These are phyloP conservation scores for Cicer arietinum DNA, from an alignment of 306 rosid species.

Conservation along the genomic window DNA sequence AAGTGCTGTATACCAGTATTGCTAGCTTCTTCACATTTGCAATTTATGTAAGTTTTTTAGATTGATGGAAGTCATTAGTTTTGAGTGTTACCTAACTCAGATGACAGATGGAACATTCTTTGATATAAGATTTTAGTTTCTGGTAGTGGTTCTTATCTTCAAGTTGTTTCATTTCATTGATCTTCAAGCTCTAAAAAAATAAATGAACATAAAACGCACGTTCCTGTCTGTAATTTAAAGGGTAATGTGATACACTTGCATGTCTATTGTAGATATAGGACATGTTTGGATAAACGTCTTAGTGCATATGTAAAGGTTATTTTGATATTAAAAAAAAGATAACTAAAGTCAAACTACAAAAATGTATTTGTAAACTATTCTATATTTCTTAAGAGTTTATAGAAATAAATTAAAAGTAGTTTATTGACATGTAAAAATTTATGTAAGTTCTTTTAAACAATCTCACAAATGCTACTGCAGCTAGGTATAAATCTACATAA, in stretches of 20 bases:
- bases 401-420: no score
- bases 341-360: no score
- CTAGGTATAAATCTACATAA: no score
- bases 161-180: slow-evolving; percentile 5
- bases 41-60: slow-evolving; percentile 47
- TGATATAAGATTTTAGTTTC: slow-evolving; percentile 46
- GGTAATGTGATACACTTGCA: not conserved
- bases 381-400: no score
- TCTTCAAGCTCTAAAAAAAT: not conserved
- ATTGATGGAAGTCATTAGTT: slow-evolving; percentile 51
- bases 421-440: no score
- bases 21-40: slow-evolving; percentile 45
- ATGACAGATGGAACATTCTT: slow-evolving; percentile 53
- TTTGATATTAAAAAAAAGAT: no score
- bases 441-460: no score
- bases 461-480: no score
- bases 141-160: slow-evolving; percentile 25
- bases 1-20: slow-evolving; percentile 52
- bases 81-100: slow-evolving; percentile 46
- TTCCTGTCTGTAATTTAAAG: not conserved
- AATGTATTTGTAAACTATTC: no score
- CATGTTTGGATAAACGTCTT: no score
- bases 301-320: no score
- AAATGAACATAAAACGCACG: not conserved
- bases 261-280: not conserved